Percentiles rank a stretch among this genome's conserved stretches.
Conservation (phyloP, 208 protist genomes). For the Wallacemonas sp. region DNA sequence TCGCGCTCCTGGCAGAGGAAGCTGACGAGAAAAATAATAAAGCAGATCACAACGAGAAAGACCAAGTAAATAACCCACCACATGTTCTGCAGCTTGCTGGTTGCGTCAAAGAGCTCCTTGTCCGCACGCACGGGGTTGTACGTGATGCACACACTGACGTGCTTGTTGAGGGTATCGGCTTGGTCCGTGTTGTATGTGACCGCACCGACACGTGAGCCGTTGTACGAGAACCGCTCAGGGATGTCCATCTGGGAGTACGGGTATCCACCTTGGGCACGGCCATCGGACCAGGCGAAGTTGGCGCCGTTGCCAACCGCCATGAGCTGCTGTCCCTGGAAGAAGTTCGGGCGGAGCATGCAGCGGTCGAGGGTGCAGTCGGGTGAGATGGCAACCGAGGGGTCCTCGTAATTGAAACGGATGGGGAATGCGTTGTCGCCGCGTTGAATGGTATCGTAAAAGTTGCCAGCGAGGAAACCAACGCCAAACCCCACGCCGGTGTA, state of each 20-base stretch:
- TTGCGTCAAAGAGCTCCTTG: constrained; percentile 22
- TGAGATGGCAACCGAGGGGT: background rate
- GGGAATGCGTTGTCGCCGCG: background rate
- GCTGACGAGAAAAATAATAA: constrained; percentile 29
- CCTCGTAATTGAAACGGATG: background rate
- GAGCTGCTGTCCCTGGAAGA: constrained; percentile 26
- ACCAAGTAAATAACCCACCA: constrained; percentile 44
- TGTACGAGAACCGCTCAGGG: constrained; percentile 17
- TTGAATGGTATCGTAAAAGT: constrained; percentile 18
- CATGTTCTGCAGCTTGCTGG: constrained; percentile 16
- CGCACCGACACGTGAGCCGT: constrained; percentile 5
- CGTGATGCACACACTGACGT: constrained; percentile 32
- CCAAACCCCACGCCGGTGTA: constrained; percentile 17
- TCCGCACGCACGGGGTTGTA: constrained; percentile 20
- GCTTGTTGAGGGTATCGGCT: constrained; percentile 6
- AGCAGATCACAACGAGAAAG: constrained; percentile 24
- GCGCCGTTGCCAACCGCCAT: constrained; percentile 18
- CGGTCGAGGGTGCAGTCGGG: background rate
- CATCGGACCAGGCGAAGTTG: constrained; percentile 36
- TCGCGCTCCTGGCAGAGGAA: constrained; percentile 42
- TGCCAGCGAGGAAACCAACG: constrained; percentile 33
- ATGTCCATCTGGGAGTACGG: constrained; percentile 23
- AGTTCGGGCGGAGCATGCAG: constrained; percentile 22
- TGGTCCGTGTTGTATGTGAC: background rate
- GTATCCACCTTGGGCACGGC: constrained; percentile 29